Evolutionary conservation across 2,329 filamentous ascomycete species (phyloP), one percentile per base, ranked within the genome.

Genomic region (Aspergillus tanneri): DNA sequence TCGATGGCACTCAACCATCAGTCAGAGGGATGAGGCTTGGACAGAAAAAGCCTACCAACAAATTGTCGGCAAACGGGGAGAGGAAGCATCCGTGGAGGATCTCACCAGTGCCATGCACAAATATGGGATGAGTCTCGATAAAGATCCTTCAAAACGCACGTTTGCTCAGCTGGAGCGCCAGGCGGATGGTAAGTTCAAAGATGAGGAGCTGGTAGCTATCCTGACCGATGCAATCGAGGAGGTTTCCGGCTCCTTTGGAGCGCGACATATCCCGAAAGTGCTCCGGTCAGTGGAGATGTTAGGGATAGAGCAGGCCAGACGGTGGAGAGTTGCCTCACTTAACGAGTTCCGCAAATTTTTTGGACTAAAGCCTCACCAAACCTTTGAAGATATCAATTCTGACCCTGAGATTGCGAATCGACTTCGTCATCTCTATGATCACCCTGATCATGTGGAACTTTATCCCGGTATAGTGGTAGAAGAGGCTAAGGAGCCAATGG

Each of bases 311-410:
- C 87, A 90, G 52, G 82, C 86, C 3, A 79, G 89, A 37, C 78
- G 80, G 46, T 95, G 89, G 89, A 85, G 90, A 51, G 71, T 90
- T 7, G 85, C 85, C 0, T 85, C 86, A 0, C 74, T 95, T 52
- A 95, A 95, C 62, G 89, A 93, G 72, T 95, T 93, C 75, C 81
- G 89, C 43, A 85, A 87, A 65, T 87, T 90, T 71, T 91, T 92
- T 59, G 83, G 85, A 2, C 74, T 95, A 5, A 87, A 87, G 69
- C 80, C 82, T 0, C 85, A 95, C 62, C 81, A 84, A 18, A 86
- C 77, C 0, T 95, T 95, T 50, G 87, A 91, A 65, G 87, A 91
- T 43, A 90, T 95, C 71, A 93, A 91, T 66, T 83, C 85, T 0
- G 85, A 93, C 57, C 85, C 85, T 0, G 79, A 81, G 11, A 80